phyloP scores from a whole-genome alignment of 1,284 basidiomycete genomes.

The Peniophora sp. region DNA sequence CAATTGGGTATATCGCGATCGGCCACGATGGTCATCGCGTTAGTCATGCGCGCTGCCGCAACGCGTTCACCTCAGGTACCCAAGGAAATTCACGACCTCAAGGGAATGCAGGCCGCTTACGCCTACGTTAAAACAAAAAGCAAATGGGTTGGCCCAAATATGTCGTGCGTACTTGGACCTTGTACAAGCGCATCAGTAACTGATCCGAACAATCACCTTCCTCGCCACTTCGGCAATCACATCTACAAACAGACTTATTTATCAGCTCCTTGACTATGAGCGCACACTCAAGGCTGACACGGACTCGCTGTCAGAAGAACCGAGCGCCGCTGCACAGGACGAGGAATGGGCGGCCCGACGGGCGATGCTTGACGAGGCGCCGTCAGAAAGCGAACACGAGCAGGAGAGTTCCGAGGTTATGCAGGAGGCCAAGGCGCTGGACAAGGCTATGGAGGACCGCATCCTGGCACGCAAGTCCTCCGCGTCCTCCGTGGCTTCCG shows the following conservation, averaged over 20 bases:
- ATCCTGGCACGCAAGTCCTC: slow-evolving; percentile 65
- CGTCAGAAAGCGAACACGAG: slow-evolving; percentile 38
- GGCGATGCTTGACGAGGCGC: slow-evolving; percentile 50
- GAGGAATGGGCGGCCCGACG: slow-evolving; percentile 80
- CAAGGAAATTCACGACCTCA: slow-evolving; percentile 70
- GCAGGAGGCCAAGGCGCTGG: slow-evolving; percentile 68
- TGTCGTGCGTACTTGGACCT: slow-evolving; percentile 63
- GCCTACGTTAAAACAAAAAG: slow-evolving; percentile 86
- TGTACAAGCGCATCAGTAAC: not conserved
- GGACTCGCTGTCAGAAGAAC: slow-evolving; percentile 45
- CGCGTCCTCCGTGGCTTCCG: slow-evolving; percentile 40
- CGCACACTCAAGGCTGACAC: slow-evolving; percentile 57
- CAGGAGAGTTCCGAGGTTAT: slow-evolving; percentile 51
- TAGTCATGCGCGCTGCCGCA: slow-evolving; percentile 91
- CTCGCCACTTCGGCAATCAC: not conserved
- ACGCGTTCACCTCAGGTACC: slow-evolving; percentile 58
- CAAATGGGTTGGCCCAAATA: slow-evolving; percentile 88
- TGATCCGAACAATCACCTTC: not conserved
- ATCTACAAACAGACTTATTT: slow-evolving; percentile 66
- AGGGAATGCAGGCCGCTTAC: slow-evolving; percentile 92
- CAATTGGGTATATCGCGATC: slow-evolving; percentile 96
- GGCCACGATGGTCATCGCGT: slow-evolving; percentile 87
- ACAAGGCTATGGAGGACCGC: slow-evolving; percentile 79
- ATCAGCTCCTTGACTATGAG: slow-evolving; percentile 93
- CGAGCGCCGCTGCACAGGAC: slow-evolving; percentile 54